Conservation (phyloP, 169 alveolate species). For the Plasmodium vinckei region DNA sequence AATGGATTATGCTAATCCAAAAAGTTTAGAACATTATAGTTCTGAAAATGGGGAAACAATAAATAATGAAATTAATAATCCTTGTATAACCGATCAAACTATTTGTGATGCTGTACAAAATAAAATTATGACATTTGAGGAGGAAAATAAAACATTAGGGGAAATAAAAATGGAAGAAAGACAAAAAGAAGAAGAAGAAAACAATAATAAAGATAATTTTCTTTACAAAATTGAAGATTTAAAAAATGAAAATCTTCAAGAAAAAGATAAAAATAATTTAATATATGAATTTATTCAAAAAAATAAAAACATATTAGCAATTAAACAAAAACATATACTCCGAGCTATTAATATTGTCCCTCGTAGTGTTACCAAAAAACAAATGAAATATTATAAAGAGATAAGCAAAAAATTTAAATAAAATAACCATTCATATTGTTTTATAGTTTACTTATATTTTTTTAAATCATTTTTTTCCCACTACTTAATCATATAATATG, state of each 20-base stretch:
- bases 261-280: conserved; percentile 63
- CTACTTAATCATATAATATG: no score
- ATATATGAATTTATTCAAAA: conserved; percentile 70
- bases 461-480: no score
- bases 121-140: neutral
- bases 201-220: conserved; percentile 5
- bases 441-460: no score
- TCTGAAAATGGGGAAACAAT: no score
- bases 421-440: neutral
- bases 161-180: neutral
- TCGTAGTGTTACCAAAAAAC: conserved; percentile 54
- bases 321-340: conserved; percentile 46
- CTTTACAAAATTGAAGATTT: conserved; percentile 27
- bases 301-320: conserved; percentile 61
- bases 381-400: conserved; percentile 58
- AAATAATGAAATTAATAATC: no score
- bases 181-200: conserved; percentile 1
- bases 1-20: no score
- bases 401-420: conserved; percentile 71
- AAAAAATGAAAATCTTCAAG: conserved; percentile 36
- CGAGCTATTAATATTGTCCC: conserved; percentile 61
- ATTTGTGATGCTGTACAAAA: neutral
- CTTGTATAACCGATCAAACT: neutral
- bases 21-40: no score
- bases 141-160: neutral